Conservation (phyloP, 352 stramenopile species). For the Pythium utonaiense region DNA sequence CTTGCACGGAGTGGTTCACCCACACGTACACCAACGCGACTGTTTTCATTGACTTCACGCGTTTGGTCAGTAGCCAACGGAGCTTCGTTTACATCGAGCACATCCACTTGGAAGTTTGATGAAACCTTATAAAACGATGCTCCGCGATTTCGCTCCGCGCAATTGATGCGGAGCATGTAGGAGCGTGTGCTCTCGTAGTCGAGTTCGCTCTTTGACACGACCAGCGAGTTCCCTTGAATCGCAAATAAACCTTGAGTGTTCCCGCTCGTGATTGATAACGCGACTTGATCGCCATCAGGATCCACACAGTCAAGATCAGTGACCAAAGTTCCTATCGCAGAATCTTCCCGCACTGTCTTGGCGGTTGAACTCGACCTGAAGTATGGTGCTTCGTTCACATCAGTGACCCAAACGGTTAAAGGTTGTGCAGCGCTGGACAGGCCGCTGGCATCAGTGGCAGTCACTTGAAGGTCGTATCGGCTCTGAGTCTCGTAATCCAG, state of each 20-base stretch:
- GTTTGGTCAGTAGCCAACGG: conserved; percentile 19
- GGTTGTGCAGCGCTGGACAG: conserved; percentile 5
- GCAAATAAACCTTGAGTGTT: conserved; percentile 20
- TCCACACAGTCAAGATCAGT: conserved; percentile 12
- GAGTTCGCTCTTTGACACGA: conserved; percentile 8
- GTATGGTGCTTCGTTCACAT: conserved; percentile 25
- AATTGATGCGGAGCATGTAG: conserved; percentile 17
- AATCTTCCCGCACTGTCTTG: conserved; percentile 21
- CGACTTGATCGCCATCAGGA: conserved; percentile 13
- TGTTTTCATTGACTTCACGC: conserved; percentile 22
- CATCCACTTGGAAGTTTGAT: conserved; percentile 12
- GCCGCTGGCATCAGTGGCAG: conserved; percentile 14
- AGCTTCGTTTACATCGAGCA: conserved; percentile 31
- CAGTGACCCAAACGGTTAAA: conserved; percentile 19
- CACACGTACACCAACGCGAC: conserved; percentile 8
- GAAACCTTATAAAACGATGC: background rate
- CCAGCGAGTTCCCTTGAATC: conserved; percentile 6
- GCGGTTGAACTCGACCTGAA: background rate
- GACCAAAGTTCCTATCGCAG: conserved; percentile 5
- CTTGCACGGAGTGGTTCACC: conserved; percentile 12
- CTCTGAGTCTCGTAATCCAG: conserved; percentile 12
- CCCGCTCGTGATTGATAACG: conserved; percentile 15
- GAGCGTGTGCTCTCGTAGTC: conserved; percentile 19
- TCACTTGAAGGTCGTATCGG: conserved; percentile 11
- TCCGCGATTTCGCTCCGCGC: conserved; percentile 12